These are phyloP conservation scores for Sordaria brevicollis DNA, from an alignment of 495 filamentous ascomycete genomes.

Conservation along the genomic window DNA sequence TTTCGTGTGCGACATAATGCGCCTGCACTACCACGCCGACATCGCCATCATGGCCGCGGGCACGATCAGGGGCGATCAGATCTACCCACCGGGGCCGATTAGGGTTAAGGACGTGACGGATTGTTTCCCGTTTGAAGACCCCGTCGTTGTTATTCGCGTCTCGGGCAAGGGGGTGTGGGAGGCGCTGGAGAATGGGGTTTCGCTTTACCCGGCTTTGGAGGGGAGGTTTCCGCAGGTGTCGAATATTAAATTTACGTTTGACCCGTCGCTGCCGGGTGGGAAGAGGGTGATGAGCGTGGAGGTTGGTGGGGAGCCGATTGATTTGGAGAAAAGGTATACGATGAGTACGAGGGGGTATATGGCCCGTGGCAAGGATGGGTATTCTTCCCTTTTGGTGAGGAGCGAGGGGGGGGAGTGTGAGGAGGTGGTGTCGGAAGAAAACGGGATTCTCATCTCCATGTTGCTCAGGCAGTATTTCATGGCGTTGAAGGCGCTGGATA, in stretches of 20 bases:
- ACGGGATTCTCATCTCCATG: conserved; percentile 71
- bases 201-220: conserved; percentile 71
- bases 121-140: conserved; percentile 90
- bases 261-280: conserved; percentile 46
- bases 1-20: conserved; percentile 85
- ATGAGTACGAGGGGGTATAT: conserved; percentile 77
- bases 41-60: conserved; percentile 78
- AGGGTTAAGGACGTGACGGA: conserved; percentile 64
- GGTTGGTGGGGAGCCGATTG: conserved; percentile 48
- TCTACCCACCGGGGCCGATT: conserved; percentile 72
- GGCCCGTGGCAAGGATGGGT: conserved; percentile 77
- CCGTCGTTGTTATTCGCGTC: conserved; percentile 65
- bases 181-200: conserved; percentile 75
- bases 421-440: conserved; percentile 74
- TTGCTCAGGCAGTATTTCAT: conserved; percentile 86
- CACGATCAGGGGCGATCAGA: conserved; percentile 83
- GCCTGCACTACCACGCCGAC: conserved; percentile 67
- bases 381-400: conserved; percentile 55
- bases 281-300: conserved; percentile 52
- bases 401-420: conserved; percentile 63
- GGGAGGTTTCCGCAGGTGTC: conserved; percentile 76
- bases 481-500: conserved; percentile 64
- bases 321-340: conserved; percentile 50
- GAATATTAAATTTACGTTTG: conserved; percentile 62
- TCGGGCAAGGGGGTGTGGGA: conserved; percentile 56